Base-by-base conservation (phyloP, 192 early-diverging fungal species). In the Podila minutissima region DNA sequence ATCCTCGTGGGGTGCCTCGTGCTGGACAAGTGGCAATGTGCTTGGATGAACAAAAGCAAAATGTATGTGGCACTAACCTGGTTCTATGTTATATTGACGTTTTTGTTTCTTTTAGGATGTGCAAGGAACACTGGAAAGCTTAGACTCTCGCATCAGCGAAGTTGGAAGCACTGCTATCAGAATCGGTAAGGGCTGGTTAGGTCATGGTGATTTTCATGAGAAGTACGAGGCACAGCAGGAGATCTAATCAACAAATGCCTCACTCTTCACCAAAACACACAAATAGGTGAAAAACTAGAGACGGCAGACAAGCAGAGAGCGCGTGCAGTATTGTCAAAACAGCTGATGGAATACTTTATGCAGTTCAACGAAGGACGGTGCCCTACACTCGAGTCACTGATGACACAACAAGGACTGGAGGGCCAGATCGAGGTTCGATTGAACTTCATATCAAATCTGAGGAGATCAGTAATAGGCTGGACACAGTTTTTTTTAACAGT, bases 151-250 rank as follows among this genome's bases (percentile, higher is more conserved):
- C 62, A 92, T 98, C 46, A 92, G 92, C 64, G 93, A 97, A 82
- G 95, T 99, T 11, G 94, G 97, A 77, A 96, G 94, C 72, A 98
- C 97, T 26, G 96, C 97, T n/a, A 93, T 98, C 51, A 89, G 95
- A 61, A 97, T 99, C 72, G 96, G 92, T 92, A 88, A 55, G 65
- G 41, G 3, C 11, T 46, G 3, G 41, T 17, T 46, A 17, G 11
- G 2, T 17, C 12, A 17, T 46, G 3, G 11, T 46, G 2, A 15
- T 1, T 46, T 13, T 13, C 41, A 17, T 46, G 41, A 15, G 41
- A 17, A 46, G 15, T 10, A 1, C 35, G 35, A 2, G 41, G 12
- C 41, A 46, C 13, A 46, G 41, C 13, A 46, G 41, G 41, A 46
- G 0, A 46, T 46, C 41, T 46, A 46, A 46, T 17, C 41, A 46